Conservation (phyloP, 78 protist species). For the Isochrysis galbana region DNA sequence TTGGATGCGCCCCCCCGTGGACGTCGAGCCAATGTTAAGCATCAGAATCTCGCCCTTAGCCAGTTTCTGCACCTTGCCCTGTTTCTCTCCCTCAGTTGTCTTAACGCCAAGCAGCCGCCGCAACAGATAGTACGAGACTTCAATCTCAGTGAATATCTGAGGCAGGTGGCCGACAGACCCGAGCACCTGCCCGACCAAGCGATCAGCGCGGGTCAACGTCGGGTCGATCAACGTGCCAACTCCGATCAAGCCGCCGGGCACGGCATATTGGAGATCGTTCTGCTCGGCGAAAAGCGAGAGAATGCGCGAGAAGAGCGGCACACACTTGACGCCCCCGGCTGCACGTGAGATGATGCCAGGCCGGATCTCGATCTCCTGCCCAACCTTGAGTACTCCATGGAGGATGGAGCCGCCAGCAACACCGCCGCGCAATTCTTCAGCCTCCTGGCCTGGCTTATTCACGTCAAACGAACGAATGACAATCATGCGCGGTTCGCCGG, state of each 20-base stretch:
- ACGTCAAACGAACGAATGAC: conserved; percentile 99
- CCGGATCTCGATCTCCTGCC: conserved; percentile 98
- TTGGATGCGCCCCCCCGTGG: conserved; percentile 92
- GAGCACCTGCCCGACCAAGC: conserved; percentile 97
- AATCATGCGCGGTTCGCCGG: conserved; percentile 88
- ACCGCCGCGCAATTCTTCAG: conserved; percentile 96
- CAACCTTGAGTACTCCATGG: conserved; percentile 91
- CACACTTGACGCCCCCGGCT: conserved; percentile 78
- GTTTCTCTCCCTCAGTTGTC: conserved; percentile 72
- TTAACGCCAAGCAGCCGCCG: conserved; percentile 96
- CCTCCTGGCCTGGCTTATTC: conserved; percentile 97
- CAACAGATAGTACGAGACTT: conserved; percentile 86
- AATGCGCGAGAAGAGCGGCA: conserved; percentile 85
- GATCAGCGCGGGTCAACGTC: conserved; percentile 93
- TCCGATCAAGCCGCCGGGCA: conserved; percentile 99
- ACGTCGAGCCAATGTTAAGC: conserved; percentile 97
- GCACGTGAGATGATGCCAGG: conserved; percentile 86
- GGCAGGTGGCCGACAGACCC: conserved; percentile 95
- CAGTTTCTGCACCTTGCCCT: conserved; percentile 81
- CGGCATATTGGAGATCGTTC: conserved; percentile 94
- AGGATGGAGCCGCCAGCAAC: conserved; percentile 95
- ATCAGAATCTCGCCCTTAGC: conserved; percentile 80
- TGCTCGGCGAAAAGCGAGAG: conserved; percentile 93
- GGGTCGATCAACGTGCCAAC: conserved; percentile 99
- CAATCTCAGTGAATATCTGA: conserved; percentile 82